Conservation (phyloP, 306 rosid species). For the Lathyrus tuberosus region DNA sequence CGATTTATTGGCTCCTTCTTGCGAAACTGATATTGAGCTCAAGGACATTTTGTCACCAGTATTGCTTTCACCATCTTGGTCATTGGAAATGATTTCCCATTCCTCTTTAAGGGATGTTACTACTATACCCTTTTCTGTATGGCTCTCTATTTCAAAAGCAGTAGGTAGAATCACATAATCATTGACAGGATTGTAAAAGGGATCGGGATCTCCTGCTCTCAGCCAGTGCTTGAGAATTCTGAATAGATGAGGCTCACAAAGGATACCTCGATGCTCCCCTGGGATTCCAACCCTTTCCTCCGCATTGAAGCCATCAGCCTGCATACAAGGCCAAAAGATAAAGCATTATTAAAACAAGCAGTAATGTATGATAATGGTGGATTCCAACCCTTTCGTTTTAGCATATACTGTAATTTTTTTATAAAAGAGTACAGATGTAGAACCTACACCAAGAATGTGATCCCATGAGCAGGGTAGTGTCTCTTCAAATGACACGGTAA, state of each 20-base stretch:
- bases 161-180: constrained; percentile 92
- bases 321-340: constrained; percentile 31
- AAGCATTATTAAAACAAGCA: neutral
- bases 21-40: constrained; percentile 60
- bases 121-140: constrained; percentile 60
- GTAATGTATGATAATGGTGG: neutral
- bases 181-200: constrained; percentile 87
- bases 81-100: constrained; percentile 80
- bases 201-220: constrained; percentile 84
- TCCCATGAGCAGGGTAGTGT: no score
- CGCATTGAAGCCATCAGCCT: constrained; percentile 95
- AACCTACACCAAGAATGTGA: no score
- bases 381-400: no score
- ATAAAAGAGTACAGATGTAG: no score
- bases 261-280: constrained; percentile 87
- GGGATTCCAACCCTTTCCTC: constrained; percentile 93
- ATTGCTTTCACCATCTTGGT: constrained; percentile 42
- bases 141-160: constrained; percentile 70
- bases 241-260: constrained; percentile 80
- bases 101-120: constrained; percentile 88
- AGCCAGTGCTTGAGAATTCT: constrained; percentile 93
- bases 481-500: no score
- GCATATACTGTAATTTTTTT: no score
- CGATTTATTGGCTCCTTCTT: constrained; percentile 48
- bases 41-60: constrained; percentile 44